Base-by-base conservation (phyloP, 176 grass and related monocot genomes). In the Eleusine coracana region DNA sequence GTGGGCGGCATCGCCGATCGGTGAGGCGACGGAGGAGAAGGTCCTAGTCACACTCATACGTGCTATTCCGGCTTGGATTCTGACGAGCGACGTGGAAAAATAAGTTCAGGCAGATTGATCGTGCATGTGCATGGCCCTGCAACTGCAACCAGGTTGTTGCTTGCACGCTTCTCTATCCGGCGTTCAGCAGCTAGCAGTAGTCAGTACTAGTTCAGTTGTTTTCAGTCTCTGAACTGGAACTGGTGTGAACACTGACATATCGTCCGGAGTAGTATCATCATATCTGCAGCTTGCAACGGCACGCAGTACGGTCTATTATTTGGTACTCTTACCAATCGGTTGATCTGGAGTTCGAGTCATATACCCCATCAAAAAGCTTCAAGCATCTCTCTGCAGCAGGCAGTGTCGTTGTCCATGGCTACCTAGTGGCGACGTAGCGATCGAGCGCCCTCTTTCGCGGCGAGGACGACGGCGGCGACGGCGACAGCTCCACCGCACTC, bases 391-490 rank as follows among this genome's bases (percentile, higher is more conserved):
- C 31, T 34, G 31, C 31, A 34, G 31, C 29, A 54, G 2, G 31
- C 63, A 36, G 7, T 39, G 82, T 81, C 87, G 31, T 3, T 74
- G 23, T 89, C 82, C 3, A 51, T 45, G 68, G 75, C 23, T 66
- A 70, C 56, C 61, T 18, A 21, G 23, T 73, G 70, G 70, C 45
- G 7, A 29, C 72, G 59, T n/a, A n/a, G n/a, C 15, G 31, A 1
- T 34, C 31, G 31, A 29, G 76, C 50, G 76, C 87, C 70, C 39
- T 50, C 77, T 74, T 80, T 68, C 2, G 7, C 51, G 12, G 66
- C 18, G 87, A 49, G 38, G 71, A 68, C 21, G 71, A 75, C 41
- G 38, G 48, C 51, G 51, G n/a, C 77, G 81, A 77, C 73, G 73
- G 51, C 7, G 75, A 64, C 73, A 12, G 5, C 72, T 70, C 73